Conservation (phyloP, 1,284 basidiomycete genomes). For the Singerocomus rubriflavus region DNA sequence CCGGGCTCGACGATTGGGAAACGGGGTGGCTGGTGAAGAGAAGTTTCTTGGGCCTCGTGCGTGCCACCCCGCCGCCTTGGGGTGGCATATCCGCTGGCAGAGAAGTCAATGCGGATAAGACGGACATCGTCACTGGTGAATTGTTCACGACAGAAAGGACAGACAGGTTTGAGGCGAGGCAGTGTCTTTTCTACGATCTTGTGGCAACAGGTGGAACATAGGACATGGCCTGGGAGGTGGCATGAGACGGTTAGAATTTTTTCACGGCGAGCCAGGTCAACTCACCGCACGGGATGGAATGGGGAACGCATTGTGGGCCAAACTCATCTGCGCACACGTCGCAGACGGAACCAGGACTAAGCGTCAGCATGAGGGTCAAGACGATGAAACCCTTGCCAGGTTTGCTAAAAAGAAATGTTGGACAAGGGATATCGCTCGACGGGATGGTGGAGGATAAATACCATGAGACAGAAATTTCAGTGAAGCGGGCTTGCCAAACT, state of each 20-base stretch:
- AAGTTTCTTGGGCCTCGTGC: conserved; percentile 48
- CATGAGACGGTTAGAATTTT: conserved; percentile 13
- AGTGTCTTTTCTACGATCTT: conserved; percentile 76
- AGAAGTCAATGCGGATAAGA: conserved; percentile 73
- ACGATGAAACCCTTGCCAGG: conserved; percentile 37
- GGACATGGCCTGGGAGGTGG: conserved; percentile 59
- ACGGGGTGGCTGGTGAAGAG: conserved; percentile 45
- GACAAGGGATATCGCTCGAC: conserved; percentile 36
- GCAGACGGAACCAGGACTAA: conserved; percentile 74
- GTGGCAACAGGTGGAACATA: conserved; percentile 70
- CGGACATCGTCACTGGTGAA: conserved; percentile 64
- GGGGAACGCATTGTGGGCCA: conserved; percentile 65
- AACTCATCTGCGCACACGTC: conserved; percentile 84
- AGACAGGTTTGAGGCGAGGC: conserved; percentile 60
- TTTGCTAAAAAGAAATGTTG: conserved; percentile 30
- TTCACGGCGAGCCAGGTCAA: conserved; percentile 6
- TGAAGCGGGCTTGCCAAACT: conserved; percentile 17
- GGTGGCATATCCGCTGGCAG: conserved; percentile 59
- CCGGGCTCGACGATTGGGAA: conserved; percentile 37
- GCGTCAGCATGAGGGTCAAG: conserved; percentile 64
- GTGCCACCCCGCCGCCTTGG: conserved; percentile 49
- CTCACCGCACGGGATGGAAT: conserved; percentile 76
- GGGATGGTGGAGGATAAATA: conserved; percentile 36
- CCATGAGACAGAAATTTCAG: conserved; percentile 29
- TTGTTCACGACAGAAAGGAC: conserved; percentile 76